phyloP scores from a whole-genome alignment of 805 yeast species.

The Ogataea methylovora region DNA sequence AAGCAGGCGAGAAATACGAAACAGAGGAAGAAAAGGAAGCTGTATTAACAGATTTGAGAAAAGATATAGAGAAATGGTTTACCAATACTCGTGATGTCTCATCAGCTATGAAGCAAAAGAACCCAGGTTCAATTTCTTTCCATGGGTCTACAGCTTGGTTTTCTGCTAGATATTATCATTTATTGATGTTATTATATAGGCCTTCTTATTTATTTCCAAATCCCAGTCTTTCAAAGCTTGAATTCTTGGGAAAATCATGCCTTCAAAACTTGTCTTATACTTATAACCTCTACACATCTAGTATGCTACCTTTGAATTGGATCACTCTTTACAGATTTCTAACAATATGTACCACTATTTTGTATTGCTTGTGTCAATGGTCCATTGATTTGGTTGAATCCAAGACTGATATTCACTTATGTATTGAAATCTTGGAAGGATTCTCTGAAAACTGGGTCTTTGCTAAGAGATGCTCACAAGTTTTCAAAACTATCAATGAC shows the following conservation, averaged over 20 bases:
- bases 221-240: conserved; percentile 32
- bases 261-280: conserved; percentile 38
- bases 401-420: conserved; percentile 37
- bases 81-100: background rate
- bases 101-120: background rate
- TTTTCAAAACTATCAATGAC: conserved; percentile 35
- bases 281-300: conserved; percentile 35
- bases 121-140: conserved; percentile 11
- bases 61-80: conserved; percentile 30
- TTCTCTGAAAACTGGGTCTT: conserved; percentile 41
- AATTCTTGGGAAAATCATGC: conserved; percentile 37
- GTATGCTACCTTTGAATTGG: conserved; percentile 42
- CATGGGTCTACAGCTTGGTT: conserved; percentile 29
- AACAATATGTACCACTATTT: conserved; percentile 38
- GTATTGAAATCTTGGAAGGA: conserved; percentile 37
- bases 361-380: conserved; percentile 40
- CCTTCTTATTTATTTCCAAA: conserved; percentile 42
- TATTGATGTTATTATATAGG: conserved; percentile 38
- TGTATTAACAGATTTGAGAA: conserved; percentile 25
- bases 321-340: conserved; percentile 38
- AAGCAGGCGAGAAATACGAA: conserved; percentile 25
- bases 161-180: conserved; percentile 35
- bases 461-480: conserved; percentile 35
- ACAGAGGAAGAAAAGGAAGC: conserved; percentile 10
- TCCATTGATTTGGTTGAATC: conserved; percentile 37